These are phyloP conservation scores for Cordyceps pruinosa DNA, from an alignment of 2,329 filamentous ascomycete genomes.

Conservation along the genomic window DNA sequence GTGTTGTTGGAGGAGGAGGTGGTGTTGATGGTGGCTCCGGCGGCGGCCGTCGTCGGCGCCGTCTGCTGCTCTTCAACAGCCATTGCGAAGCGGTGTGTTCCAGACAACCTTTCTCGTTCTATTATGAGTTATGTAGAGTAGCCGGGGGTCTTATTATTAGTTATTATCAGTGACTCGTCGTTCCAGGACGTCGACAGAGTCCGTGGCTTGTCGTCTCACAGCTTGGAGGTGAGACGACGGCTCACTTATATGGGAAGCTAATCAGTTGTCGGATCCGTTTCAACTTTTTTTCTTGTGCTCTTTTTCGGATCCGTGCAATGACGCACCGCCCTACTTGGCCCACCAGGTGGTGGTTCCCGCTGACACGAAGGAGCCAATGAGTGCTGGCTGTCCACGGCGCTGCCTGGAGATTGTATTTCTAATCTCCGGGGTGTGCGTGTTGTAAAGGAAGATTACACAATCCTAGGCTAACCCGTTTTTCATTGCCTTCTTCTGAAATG, in stretches of 20 bases:
- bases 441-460: neutral
- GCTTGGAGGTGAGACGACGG: neutral
- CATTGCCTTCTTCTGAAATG: neutral
- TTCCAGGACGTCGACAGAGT: neutral
- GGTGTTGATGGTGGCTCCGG: neutral
- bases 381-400: neutral
- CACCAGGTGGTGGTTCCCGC: constrained; percentile 2
- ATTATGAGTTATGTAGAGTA: no score
- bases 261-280: neutral
- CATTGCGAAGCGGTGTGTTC: neutral
- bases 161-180: neutral
- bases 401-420: constrained; percentile 9
- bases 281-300: no score
- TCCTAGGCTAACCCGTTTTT: neutral
- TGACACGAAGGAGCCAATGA: neutral
- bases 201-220: neutral
- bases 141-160: neutral
- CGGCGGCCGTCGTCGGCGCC: neutral
- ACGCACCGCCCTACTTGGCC: constrained; percentile 5
- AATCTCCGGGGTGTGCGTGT: constrained; percentile 5
- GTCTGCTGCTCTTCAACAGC: constrained; percentile 9
- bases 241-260: neutral
- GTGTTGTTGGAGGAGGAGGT: neutral
- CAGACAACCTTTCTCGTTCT: neutral
- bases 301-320: neutral